Percentiles rank a stretch among this genome's conserved stretches.
Conservation (phyloP, 1,284 basidiomycete species). For the Boletus semigastroideus region DNA sequence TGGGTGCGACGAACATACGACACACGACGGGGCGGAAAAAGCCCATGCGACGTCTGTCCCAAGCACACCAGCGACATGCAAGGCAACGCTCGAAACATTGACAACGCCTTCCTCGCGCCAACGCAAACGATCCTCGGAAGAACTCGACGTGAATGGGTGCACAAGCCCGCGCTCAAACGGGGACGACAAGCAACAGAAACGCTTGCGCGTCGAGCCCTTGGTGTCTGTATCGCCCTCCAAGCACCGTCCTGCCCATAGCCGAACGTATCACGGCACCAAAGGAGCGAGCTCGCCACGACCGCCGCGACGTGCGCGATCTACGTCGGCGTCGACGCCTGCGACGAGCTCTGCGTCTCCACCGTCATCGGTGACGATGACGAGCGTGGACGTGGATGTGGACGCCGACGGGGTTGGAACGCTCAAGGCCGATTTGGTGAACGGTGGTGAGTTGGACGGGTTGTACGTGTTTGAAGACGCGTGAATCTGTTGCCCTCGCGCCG, state of each 20-base stretch:
- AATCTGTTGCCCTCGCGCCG: neutral
- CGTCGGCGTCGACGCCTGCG: constrained; percentile 8
- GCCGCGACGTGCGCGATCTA: constrained; percentile 10
- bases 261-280: neutral
- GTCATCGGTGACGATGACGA: constrained; percentile 19
- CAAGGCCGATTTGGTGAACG: constrained; percentile 31
- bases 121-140: constrained; percentile 35
- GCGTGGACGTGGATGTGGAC: constrained; percentile 18
- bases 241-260: neutral
- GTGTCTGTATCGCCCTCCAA: constrained; percentile 8
- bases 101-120: constrained; percentile 20
- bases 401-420: constrained; percentile 23
- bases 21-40: neutral
- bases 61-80: constrained; percentile 2
- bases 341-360: constrained; percentile 17
- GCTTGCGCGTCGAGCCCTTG: constrained; percentile 28
- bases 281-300: constrained; percentile 2
- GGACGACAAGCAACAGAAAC: constrained; percentile 29
- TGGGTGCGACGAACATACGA: constrained; percentile 10
- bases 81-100: constrained; percentile 1
- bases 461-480: constrained; percentile 32
- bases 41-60: neutral
- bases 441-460: constrained; percentile 32
- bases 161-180: constrained; percentile 10
- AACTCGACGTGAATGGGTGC: constrained; percentile 20